phyloP scores from a whole-genome alignment of 2,329 filamentous ascomycete species.

The Ceratocystis destructans region DNA sequence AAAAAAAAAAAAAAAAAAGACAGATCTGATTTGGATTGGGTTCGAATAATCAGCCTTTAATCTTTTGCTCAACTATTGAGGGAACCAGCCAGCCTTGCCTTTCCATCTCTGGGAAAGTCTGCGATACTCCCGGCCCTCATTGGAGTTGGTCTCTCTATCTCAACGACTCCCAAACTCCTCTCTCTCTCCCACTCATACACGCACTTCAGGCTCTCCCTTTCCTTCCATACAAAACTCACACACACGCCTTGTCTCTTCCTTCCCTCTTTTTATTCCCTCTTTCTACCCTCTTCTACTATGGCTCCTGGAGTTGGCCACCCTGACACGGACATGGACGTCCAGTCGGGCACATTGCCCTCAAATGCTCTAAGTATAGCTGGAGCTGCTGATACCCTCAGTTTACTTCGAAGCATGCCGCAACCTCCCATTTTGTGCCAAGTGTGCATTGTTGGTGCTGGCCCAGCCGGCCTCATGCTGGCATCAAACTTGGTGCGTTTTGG shows the following conservation, averaged over 20 bases:
- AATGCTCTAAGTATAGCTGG: constrained; percentile 25
- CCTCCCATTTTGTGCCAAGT: constrained; percentile 35
- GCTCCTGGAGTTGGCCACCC: constrained; percentile 28
- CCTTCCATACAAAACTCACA: not conserved
- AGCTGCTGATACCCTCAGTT: constrained; percentile 34
- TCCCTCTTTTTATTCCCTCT: not conserved
- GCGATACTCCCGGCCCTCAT: not conserved
- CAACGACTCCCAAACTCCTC: not conserved
- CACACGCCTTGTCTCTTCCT: not conserved
- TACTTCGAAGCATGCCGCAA: constrained; percentile 36
- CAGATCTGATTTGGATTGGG: not conserved
- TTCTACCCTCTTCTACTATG: constrained; percentile 22
- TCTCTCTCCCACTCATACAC: too few species aligned
- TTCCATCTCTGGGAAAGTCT: not conserved
- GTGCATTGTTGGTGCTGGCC: constrained; percentile 42
- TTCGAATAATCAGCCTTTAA: not conserved
- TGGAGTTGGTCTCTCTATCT: not conserved
- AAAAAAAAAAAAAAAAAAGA: not conserved
- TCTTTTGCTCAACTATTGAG: not conserved
- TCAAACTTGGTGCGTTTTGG: constrained; percentile 49
- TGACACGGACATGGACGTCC: constrained; percentile 25
- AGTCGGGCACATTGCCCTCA: constrained; percentile 24
- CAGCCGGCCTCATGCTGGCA: constrained; percentile 42
- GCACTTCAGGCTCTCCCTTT: too few species aligned
- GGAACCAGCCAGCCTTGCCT: constrained; percentile 4